Percentiles rank a stretch among this genome's conserved stretches.
phyloP scores from a whole-genome alignment of 495 filamentous ascomycete genomes.

The Achaetomiella virescens region DNA sequence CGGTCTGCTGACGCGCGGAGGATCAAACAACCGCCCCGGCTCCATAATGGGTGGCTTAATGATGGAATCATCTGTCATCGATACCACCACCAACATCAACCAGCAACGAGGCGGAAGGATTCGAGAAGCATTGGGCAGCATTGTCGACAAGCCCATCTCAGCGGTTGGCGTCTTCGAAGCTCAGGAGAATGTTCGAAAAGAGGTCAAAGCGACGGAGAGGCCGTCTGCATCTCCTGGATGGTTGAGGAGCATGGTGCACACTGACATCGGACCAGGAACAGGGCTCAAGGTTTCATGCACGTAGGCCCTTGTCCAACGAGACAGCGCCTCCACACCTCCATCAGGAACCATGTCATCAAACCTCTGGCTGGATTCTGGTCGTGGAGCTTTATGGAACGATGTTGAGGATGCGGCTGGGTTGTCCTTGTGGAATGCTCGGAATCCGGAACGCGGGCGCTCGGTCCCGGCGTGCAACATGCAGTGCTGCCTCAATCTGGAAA shows the following conservation, averaged over 20 bases:
- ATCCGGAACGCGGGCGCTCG: no score
- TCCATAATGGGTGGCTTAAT: constrained; percentile 15
- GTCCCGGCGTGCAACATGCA: no score
- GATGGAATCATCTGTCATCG: constrained; percentile 21
- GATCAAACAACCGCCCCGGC: not conserved
- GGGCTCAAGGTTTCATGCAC: constrained; percentile 14
- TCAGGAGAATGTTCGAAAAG: constrained; percentile 32
- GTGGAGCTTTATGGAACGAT: no score
- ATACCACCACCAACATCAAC: constrained; percentile 6
- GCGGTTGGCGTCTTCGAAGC: constrained; percentile 29
- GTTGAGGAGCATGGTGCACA: no score
- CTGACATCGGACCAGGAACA: constrained; percentile 13
- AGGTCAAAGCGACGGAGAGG: constrained; percentile 26
- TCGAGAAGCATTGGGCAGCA: not conserved
- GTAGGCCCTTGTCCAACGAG: constrained; percentile 7
- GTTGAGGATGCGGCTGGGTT: no score
- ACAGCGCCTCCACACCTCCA: not conserved
- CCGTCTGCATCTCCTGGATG: not conserved
- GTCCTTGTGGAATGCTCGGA: no score
- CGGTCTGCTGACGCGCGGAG: constrained; percentile 1
- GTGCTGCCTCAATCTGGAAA: no score
- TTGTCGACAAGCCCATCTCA: not conserved
- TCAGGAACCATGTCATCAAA: not conserved
- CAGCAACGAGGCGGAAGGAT: not conserved
- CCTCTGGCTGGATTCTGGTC: not conserved